phyloP scores from a whole-genome alignment of 2,329 filamentous ascomycete species.

The Alternaria sp. region DNA sequence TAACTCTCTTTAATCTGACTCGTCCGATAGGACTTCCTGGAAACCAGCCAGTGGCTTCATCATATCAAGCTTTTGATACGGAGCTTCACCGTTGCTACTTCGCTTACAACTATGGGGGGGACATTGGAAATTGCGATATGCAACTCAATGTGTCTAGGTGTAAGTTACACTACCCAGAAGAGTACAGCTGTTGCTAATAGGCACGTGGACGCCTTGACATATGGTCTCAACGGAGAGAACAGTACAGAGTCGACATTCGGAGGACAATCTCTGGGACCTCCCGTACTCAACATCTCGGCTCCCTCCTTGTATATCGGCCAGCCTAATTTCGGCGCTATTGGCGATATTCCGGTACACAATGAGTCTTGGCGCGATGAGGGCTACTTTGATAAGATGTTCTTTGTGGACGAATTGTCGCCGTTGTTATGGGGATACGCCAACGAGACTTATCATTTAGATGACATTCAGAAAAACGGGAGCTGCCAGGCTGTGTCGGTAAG shows the following conservation, averaged over 20 bases:
- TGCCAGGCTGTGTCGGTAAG: slow-evolving; percentile 18
- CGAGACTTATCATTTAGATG: not conserved
- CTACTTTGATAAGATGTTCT: too few species aligned
- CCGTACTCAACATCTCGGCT: slow-evolving; percentile 15
- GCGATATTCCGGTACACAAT: too few species aligned
- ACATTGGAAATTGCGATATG: not conserved
- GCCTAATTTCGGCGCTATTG: too few species aligned
- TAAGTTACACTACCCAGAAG: not conserved
- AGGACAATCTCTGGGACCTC: not conserved
- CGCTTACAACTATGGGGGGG: not conserved
- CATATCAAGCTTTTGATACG: not conserved
- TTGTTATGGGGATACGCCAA: slow-evolving; percentile 10
- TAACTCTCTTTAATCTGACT: not conserved
- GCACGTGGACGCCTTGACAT: not conserved
- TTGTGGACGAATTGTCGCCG: not conserved
- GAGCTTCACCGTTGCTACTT: not conserved
- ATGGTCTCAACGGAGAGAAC: not conserved
- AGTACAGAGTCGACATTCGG: slow-evolving; percentile 8
- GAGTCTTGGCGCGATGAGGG: too few species aligned
- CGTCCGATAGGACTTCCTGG: not conserved
- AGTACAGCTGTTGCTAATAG: not conserved
- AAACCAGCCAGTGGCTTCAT: not conserved
- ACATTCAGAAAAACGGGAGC: slow-evolving; percentile 8
- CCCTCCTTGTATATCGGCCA: not conserved
- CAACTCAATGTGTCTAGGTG: not conserved